Conservation (phyloP, 2,329 filamentous ascomycete genomes). For the Colletotrichum cereale region DNA sequence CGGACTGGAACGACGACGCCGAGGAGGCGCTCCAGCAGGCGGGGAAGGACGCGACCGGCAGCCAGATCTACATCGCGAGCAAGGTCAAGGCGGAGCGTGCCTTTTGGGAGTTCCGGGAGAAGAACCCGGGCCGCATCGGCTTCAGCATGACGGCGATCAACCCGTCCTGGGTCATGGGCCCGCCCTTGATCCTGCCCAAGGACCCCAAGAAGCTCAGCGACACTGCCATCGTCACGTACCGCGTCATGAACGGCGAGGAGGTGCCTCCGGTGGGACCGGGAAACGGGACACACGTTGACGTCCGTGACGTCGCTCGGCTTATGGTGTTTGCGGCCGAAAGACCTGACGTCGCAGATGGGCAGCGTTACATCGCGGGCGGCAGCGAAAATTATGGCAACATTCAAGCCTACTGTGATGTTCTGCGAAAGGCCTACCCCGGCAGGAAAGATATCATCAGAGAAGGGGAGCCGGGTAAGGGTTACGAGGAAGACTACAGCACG, state of each 20-base stretch:
- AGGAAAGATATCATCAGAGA: conserved; percentile 22
- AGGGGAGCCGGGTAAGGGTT: conserved; percentile 32
- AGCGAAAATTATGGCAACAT: conserved; percentile 18
- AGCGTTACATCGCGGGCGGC: conserved; percentile 27
- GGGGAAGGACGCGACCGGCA: conserved; percentile 34
- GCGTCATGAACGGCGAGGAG: conserved; percentile 25
- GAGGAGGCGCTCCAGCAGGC: conserved; percentile 46
- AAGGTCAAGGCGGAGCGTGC: conserved; percentile 49
- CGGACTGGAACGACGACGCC: conserved; percentile 50
- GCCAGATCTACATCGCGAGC: conserved; percentile 47
- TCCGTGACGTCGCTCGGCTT: conserved; percentile 32
- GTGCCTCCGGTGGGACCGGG: conserved; percentile 13
- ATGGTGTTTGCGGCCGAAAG: conserved; percentile 28
- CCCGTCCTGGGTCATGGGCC: conserved; percentile 37
- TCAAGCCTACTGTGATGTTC: conserved; percentile 30
- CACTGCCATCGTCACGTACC: conserved; percentile 44
- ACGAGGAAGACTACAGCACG: conserved; percentile 29
- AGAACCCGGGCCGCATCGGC: conserved; percentile 44
- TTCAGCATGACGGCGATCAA: conserved; percentile 43
- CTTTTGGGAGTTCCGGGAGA: conserved; percentile 47
- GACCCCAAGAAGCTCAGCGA: conserved; percentile 31
- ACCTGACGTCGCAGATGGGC: neutral
- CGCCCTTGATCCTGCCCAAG: conserved; percentile 32
- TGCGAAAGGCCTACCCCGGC: conserved; percentile 20
- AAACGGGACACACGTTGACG: conserved; percentile 34